A percentile compares a stretch with the other conserved stretches of the same genome.
phyloP scores from a whole-genome alignment of 352 stramenopile genomes.

The Phytophthora tentaculata region DNA sequence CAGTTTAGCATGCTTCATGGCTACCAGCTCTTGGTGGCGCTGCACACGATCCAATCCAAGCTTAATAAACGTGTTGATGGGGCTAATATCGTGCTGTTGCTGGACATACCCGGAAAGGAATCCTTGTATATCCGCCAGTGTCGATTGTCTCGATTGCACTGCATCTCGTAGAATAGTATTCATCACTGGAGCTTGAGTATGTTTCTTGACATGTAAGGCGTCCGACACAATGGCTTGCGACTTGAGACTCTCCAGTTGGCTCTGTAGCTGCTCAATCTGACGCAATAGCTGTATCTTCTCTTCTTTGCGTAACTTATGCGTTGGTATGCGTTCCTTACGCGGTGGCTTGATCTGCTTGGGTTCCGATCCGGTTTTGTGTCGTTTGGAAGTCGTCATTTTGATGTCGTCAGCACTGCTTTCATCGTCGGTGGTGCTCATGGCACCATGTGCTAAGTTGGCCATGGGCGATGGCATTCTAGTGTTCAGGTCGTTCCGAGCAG shows the following conservation, averaged over 20 bases:
- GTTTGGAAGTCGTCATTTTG: slow-evolving; percentile 14
- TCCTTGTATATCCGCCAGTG: slow-evolving; percentile 36
- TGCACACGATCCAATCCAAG: slow-evolving; percentile 29
- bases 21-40: slow-evolving; percentile 35
- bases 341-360: slow-evolving; percentile 10
- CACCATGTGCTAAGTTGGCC: slow-evolving; percentile 5
- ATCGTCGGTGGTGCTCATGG: slow-evolving; percentile 30
- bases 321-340: slow-evolving; percentile 38
- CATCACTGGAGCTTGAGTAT: slow-evolving; percentile 42
- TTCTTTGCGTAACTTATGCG: slow-evolving; percentile 35
- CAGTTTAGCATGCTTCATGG: slow-evolving; percentile 30
- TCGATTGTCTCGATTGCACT: slow-evolving; percentile 39
- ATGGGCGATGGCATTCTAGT: neutral
- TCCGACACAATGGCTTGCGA: slow-evolving; percentile 42
- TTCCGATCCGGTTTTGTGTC: slow-evolving; percentile 13
- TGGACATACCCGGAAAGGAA: slow-evolving; percentile 42
- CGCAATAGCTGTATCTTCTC: slow-evolving; percentile 37
- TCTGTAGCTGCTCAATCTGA: slow-evolving; percentile 31
- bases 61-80: slow-evolving; percentile 44
- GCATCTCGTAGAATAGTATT: slow-evolving; percentile 39
- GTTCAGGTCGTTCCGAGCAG: neutral
- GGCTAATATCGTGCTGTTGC: slow-evolving; percentile 42
- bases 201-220: slow-evolving; percentile 40
- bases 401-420: slow-evolving; percentile 28
- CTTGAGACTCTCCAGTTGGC: slow-evolving; percentile 41